Evolutionary conservation across 2,329 filamentous ascomycete species (phyloP), one percentile per base, ranked within the genome.

Genomic region (Diaporthe citri): DNA sequence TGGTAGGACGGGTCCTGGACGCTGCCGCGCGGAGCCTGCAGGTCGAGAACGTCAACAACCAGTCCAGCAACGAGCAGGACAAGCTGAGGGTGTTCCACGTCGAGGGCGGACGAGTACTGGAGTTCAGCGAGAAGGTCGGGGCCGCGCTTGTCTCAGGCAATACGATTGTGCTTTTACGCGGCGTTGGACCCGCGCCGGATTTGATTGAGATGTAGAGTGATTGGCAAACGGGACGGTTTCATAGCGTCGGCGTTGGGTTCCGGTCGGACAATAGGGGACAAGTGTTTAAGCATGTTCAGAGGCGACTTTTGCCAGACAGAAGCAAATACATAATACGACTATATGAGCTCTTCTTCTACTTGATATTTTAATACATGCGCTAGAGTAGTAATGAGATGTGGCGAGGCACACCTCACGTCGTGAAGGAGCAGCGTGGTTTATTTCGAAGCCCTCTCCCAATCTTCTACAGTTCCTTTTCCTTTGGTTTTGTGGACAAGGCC

Each of bases 71-170:
- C 17, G 95, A 97, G 85, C 92, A 93, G 82, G 93, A 95, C 75
- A 93, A 93, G 83, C 83, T 99, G 78, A 87, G 97, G 12, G 92
- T 99, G 0, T 99, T 98, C 81, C 96, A 98, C 82, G 94, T 99
- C 0, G 96, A 99, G 82, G 94, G 93, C 0, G 97, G 97, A 0
- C 87, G 95, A 74, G 83, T 99, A 77, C 84, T 99, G 77, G 96
- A 97, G 76, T 99, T 97, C 80, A 92, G 90, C 34, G 96, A 98
- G 84, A 96, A 96, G 86, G 87, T 98, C 73, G 95, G 95, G 6
- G 87, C 88, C 71, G 88, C 88, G 39, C 87, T 97, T 75, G 90
- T 91, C 77, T 96, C 90, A 78, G 97, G 97, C 1, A 96, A 99
- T 82, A 98, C 95, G 15, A 91, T 99, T 77, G 95, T 98, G 34